Conservation (phyloP, 2,329 filamentous ascomycete genomes). For the Blastomyces parvus region DNA sequence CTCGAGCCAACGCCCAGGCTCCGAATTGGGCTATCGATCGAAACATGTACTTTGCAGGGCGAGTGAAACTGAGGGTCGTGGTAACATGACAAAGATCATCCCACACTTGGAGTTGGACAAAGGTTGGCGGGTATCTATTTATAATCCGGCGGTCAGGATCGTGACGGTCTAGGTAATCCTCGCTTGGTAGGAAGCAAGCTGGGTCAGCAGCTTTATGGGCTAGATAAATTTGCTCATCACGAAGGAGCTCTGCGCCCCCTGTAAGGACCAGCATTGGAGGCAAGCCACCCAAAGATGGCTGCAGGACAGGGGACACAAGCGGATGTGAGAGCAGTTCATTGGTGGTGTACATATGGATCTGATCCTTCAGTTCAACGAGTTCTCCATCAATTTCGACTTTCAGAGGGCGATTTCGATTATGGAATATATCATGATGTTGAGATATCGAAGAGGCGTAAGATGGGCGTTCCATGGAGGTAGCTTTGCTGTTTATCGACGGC, state of each 20-base stretch:
- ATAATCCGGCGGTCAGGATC: conserved; percentile 48
- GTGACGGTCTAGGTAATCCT: conserved; percentile 53
- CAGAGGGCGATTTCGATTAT: conserved; percentile 36
- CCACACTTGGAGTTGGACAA: conserved; percentile 93
- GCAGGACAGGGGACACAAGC: conserved; percentile 77
- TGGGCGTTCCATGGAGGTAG: not conserved
- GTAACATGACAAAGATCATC: conserved; percentile 89
- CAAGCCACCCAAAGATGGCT: conserved; percentile 79
- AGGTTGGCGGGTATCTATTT: conserved; percentile 65
- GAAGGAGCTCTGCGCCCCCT: conserved; percentile 78
- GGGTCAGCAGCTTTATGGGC: conserved; percentile 93
- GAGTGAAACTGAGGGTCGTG: conserved; percentile 87
- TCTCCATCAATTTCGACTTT: conserved; percentile 63
- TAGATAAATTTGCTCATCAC: conserved; percentile 90
- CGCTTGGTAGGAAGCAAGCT: conserved; percentile 59
- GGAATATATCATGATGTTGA: conserved; percentile 7
- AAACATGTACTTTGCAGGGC: conserved; percentile 95
- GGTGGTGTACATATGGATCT: conserved; percentile 80
- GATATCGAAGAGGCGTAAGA: not conserved
- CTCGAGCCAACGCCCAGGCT: conserved; percentile 77
- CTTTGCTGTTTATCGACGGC: not conserved
- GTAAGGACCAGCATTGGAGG: conserved; percentile 79
- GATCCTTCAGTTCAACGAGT: conserved; percentile 67
- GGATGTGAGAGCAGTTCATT: conserved; percentile 82
- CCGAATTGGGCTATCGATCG: conserved; percentile 86